phyloP scores from a whole-genome alignment of 371 early-diverging fungal genomes.

The Mortierella sp. region DNA sequence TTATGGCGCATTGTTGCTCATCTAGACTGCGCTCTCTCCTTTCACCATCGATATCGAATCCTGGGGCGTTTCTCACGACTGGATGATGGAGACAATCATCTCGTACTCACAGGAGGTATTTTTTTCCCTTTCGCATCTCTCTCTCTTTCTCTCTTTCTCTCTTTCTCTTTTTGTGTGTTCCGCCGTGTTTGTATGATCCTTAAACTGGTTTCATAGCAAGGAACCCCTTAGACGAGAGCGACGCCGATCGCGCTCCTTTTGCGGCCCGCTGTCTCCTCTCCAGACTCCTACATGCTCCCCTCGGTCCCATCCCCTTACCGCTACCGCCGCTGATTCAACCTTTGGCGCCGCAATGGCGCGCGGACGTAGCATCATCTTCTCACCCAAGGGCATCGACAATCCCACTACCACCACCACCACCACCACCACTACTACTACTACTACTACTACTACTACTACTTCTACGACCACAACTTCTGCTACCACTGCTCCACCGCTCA shows the following conservation, averaged over 20 bases:
- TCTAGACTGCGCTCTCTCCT: neutral
- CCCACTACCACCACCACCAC: too few relatives aligned
- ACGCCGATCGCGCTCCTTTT: conserved; percentile 26
- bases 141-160: neutral
- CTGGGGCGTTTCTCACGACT: too few relatives aligned
- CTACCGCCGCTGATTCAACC: neutral
- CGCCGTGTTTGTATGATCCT: too few relatives aligned
- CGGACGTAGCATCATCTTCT: neutral
- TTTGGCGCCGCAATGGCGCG: neutral
- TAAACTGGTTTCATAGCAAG: conserved; percentile 2
- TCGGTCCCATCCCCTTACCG: neutral
- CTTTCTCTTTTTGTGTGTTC: neutral
- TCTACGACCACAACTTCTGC: too few relatives aligned
- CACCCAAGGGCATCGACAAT: conserved; percentile 17
- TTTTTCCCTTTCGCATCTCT: neutral
- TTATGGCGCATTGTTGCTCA: neutral
- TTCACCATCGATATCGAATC: neutral
- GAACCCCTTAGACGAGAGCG: conserved; percentile 12
- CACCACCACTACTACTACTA: too few relatives aligned
- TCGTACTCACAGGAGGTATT: neutral
- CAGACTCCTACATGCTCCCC: conserved; percentile 17
- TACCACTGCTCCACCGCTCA: conserved; percentile 16
- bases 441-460: too few relatives aligned
- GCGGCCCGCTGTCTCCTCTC: conserved; percentile 8
- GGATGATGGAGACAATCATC: too few relatives aligned